phyloP scores from a whole-genome alignment of 2,329 filamentous ascomycete genomes.

The Talaromyces marneffei region DNA sequence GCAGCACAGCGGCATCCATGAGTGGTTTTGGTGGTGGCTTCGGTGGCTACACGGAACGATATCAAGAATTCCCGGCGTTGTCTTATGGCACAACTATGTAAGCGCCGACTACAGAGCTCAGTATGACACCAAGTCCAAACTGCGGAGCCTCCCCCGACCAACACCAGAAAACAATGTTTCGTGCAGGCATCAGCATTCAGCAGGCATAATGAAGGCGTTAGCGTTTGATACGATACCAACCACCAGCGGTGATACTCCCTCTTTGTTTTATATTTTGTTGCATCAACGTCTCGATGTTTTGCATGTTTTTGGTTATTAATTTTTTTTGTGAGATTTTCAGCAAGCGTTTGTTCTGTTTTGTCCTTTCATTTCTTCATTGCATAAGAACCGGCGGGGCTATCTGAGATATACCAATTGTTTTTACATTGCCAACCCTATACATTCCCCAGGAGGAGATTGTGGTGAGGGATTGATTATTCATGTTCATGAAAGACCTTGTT shows the following conservation, averaged over 20 bases:
- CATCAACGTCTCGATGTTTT: constrained; percentile 38
- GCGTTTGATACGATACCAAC: constrained; percentile 41
- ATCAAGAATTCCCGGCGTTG: constrained; percentile 67
- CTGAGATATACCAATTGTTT: constrained; percentile 27
- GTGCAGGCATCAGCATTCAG: constrained; percentile 34
- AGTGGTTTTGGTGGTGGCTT: constrained; percentile 53
- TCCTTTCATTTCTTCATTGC: constrained; percentile 32
- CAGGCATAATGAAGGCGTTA: constrained; percentile 52
- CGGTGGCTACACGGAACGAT: constrained; percentile 66
- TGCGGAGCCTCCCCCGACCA: constrained; percentile 12
- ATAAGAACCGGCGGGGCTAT: constrained; percentile 46
- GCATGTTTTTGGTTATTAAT: constrained; percentile 34
- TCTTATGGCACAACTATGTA: constrained; percentile 74
- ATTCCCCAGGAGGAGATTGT: constrained; percentile 25
- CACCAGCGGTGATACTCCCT: constrained; percentile 33
- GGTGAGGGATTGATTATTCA: constrained; percentile 29
- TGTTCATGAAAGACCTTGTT: constrained; percentile 39
- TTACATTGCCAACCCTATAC: constrained; percentile 28
- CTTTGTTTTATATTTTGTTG: constrained; percentile 26
- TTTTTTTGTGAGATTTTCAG: constrained; percentile 28
- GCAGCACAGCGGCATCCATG: constrained; percentile 71
- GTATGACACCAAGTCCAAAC: background rate
- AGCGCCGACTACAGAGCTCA: constrained; percentile 30
- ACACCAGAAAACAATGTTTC: constrained; percentile 15
- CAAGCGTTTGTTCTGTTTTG: constrained; percentile 43